phyloP scores from a whole-genome alignment of 805 yeast genomes.

The Cyberlindnera mississippiensis region DNA sequence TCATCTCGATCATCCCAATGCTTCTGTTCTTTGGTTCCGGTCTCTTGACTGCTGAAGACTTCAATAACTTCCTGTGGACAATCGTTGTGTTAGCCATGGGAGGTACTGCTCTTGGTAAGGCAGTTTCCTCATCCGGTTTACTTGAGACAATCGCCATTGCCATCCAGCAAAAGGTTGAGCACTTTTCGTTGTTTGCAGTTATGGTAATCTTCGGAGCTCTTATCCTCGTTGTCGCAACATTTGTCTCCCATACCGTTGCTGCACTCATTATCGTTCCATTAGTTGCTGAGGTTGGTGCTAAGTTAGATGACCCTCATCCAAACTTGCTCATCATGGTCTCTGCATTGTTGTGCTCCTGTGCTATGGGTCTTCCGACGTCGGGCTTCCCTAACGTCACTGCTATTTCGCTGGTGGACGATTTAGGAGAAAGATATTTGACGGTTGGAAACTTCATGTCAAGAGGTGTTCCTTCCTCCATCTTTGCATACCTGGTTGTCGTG shows the following conservation, averaged over 20 bases:
- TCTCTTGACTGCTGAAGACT: conserved; percentile 79
- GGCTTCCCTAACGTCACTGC: conserved; percentile 99
- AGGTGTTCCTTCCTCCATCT: conserved; percentile 84
- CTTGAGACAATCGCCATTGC: conserved; percentile 69
- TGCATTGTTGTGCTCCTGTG: conserved; percentile 77
- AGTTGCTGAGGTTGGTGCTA: conserved; percentile 83
- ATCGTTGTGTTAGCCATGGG: conserved; percentile 97
- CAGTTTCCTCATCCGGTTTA: conserved; percentile 88
- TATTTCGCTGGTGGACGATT: conserved; percentile 87
- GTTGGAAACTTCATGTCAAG: conserved; percentile 83
- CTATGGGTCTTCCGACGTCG: conserved; percentile 97
- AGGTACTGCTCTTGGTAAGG: conserved; percentile 92
- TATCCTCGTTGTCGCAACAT: conserved; percentile 83
- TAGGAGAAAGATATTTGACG: conserved; percentile 85
- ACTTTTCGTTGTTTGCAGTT: conserved; percentile 67
- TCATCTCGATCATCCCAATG: conserved; percentile 85
- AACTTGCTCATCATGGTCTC: conserved; percentile 66
- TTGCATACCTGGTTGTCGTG: conserved; percentile 68
- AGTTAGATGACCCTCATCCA: conserved; percentile 76
- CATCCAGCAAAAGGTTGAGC: conserved; percentile 64
- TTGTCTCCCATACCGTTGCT: conserved; percentile 95
- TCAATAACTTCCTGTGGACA: conserved; percentile 95
- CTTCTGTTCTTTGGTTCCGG: conserved; percentile 94
- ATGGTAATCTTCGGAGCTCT: conserved; percentile 76
- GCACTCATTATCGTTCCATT: conserved; percentile 90